Evolutionary conservation across 306 rosid genomes (phyloP).

Genomic region (Corylus avellana): DNA sequence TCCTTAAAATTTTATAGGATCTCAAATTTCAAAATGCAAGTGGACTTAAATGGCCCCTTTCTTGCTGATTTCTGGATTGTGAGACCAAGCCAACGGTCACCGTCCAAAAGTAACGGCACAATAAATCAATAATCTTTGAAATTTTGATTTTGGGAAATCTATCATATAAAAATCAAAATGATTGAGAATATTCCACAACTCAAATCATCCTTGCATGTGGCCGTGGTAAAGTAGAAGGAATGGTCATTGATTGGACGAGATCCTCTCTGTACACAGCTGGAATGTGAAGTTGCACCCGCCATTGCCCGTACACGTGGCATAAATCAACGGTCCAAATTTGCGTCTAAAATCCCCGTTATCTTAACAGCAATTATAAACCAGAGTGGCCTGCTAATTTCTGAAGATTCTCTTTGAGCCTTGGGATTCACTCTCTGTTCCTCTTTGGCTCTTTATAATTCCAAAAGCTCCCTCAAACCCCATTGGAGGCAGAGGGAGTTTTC

Average conservation of each 20-base stretch:
- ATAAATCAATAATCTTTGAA: background rate
- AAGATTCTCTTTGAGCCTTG: slow-evolving; percentile 36
- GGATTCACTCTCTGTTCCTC: background rate
- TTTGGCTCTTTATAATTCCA: background rate
- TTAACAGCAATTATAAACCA: slow-evolving; percentile 30
- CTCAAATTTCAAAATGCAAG: too few relatives aligned
- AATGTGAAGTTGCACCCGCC: slow-evolving; percentile 41
- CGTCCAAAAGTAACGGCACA: slow-evolving; percentile 35
- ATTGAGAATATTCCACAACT: background rate
- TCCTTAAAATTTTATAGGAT: too few relatives aligned
- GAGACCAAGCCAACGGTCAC: slow-evolving; percentile 32
- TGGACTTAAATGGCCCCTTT: background rate
- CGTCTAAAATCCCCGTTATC: background rate
- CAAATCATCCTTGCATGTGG: slow-evolving; percentile 14
- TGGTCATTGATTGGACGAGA: slow-evolving; percentile 27
- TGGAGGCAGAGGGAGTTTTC: background rate
- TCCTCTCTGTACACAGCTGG: slow-evolving; percentile 40
- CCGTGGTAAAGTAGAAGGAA: background rate
- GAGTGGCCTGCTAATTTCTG: slow-evolving; percentile 31
- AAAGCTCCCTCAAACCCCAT: background rate
- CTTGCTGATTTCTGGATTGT: background rate
- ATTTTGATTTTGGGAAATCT: slow-evolving; percentile 2
- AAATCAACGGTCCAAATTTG: slow-evolving; percentile 25
- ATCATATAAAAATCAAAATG: background rate
- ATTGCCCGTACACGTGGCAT: slow-evolving; percentile 38